Evolutionary conservation across 257 asterid species (phyloP).

Genomic region (Fraxinus excelsior): DNA sequence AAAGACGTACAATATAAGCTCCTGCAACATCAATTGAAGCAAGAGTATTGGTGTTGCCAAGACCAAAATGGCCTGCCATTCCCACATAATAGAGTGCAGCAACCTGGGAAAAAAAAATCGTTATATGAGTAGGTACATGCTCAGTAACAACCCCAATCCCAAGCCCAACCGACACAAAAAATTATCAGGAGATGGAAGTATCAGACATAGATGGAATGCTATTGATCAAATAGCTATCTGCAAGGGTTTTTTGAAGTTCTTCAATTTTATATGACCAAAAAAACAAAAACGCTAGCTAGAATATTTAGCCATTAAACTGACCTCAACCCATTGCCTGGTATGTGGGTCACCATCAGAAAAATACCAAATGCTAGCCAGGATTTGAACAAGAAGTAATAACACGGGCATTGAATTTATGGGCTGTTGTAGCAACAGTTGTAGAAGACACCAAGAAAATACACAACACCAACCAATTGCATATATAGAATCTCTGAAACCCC

Average conservation of each 20-base stretch:
- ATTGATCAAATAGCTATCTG: neutral
- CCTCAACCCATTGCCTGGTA: constrained; percentile 77
- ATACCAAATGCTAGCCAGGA: constrained; percentile 46
- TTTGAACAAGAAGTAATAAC: constrained; percentile 59
- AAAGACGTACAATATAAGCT: constrained; percentile 66
- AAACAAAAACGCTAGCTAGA: neutral
- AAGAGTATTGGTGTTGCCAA: constrained; percentile 90
- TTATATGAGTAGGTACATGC: constrained; percentile 12
- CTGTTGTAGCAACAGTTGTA: constrained; percentile 83
- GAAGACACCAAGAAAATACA: constrained; percentile 72
- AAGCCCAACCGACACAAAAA: neutral
- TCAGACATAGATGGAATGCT: neutral
- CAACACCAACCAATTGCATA: constrained; percentile 61
- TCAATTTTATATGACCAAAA: neutral
- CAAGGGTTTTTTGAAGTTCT: constrained; percentile 3
- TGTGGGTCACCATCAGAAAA: constrained; percentile 41
- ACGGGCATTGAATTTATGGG: constrained; percentile 73
- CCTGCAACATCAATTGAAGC: constrained; percentile 98
- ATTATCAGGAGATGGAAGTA: neutral
- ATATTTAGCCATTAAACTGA: constrained; percentile 37
- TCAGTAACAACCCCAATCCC: neutral
- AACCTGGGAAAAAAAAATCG: constrained; percentile 45
- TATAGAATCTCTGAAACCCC: constrained; percentile 46
- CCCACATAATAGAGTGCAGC: constrained; percentile 78
- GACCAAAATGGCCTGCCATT: constrained; percentile 92